phyloP scores from a whole-genome alignment of 2,329 filamentous ascomycete species.

The Aspergillus terreus region DNA sequence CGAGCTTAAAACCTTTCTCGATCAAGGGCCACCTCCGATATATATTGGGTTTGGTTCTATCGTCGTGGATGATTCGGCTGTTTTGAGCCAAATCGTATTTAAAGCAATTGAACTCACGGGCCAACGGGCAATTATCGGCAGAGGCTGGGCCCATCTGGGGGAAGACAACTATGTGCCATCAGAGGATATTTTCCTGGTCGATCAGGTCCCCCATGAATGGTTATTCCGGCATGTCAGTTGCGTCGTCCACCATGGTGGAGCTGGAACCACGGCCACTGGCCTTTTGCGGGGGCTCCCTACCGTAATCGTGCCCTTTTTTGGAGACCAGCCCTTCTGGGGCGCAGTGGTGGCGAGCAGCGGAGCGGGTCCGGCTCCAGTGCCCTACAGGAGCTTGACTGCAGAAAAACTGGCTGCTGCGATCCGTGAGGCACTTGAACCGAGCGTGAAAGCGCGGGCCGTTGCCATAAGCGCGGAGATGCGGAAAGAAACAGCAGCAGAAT shows the following conservation, averaged over 20 bases:
- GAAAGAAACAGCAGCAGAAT: background rate
- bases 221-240: background rate
- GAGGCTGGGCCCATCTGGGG: constrained; percentile 1
- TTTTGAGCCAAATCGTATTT: background rate
- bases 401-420: background rate
- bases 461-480: background rate
- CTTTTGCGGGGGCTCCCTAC: background rate
- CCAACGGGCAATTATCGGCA: background rate
- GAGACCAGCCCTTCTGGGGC: constrained; percentile 76
- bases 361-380: constrained; percentile 65
- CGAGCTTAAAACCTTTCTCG: background rate
- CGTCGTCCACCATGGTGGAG: constrained; percentile 1
- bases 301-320: constrained; percentile 63
- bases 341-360: constrained; percentile 67
- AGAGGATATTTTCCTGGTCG: background rate
- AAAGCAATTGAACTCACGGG: background rate
- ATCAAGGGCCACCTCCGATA: background rate
- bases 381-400: constrained; percentile 52
- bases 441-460: background rate
- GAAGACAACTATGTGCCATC: background rate
- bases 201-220: background rate
- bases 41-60: constrained; percentile 6
- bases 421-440: background rate
- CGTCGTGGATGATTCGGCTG: background rate
- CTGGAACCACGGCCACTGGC: background rate